Percentiles rank a stretch among this genome's conserved stretches.
These are phyloP conservation scores for Plectranthus barbatus DNA, from an alignment of 257 asterid species.

Conservation along the genomic window DNA sequence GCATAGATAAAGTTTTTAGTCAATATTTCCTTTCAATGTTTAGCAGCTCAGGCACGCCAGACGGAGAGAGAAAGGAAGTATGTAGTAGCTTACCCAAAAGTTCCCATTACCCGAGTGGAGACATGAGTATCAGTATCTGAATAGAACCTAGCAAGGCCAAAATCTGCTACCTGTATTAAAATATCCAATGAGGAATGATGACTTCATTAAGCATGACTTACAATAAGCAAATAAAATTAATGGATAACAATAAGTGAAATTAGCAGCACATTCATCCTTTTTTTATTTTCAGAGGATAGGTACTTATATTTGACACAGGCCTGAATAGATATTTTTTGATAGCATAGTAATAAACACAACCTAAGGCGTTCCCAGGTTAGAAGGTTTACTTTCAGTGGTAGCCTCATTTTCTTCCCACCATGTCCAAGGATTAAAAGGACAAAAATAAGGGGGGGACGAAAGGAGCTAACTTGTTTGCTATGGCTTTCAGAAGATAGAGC, in stretches of 20 bases:
- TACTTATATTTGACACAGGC: not conserved
- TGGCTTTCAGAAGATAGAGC: not conserved
- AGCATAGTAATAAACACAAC: not conserved
- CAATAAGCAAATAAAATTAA: not conserved
- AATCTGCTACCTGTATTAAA: conserved; percentile 77
- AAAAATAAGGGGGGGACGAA: not conserved
- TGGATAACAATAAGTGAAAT: not conserved
- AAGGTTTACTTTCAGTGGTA: not conserved
- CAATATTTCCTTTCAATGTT: not conserved
- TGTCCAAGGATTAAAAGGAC: not conserved
- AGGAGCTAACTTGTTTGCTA: not conserved
- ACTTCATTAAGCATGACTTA: not conserved
- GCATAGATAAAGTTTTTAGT: not conserved
- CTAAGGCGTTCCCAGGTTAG: not conserved
- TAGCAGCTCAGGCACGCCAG: conserved; percentile 5
- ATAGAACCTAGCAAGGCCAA: conserved; percentile 86
- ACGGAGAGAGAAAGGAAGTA: not conserved
- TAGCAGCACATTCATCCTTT: not conserved
- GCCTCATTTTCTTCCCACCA: too few species aligned
- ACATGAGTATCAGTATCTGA: conserved; percentile 82
- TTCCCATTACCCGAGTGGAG: conserved; percentile 95
- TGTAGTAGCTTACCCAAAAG: conserved; percentile 62
- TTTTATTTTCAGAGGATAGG: not conserved
- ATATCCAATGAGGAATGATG: conserved; percentile 6
- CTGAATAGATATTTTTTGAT: not conserved